Evolutionary conservation across 306 rosid genomes (phyloP).

Genomic region (Gillenia trifoliata): DNA sequence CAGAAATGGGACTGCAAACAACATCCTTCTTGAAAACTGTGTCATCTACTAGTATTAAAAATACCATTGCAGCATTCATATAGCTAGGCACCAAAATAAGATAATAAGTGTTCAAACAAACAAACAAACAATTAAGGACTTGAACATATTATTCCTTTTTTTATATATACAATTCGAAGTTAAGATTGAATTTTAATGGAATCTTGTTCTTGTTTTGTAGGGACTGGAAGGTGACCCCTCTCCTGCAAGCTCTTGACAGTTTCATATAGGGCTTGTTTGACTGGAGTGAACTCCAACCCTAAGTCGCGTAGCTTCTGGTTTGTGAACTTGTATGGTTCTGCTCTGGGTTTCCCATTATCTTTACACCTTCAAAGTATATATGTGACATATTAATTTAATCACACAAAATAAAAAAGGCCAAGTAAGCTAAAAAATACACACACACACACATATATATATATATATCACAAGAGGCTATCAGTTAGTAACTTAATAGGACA

Average conservation of each 20-base stretch:
- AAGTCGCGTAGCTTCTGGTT: constrained; percentile 63
- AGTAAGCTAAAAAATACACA: background rate
- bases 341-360: constrained; percentile 73
- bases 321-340: constrained; percentile 61
- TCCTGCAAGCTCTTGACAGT: constrained; percentile 82
- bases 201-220: constrained; percentile 24
- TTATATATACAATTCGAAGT: background rate
- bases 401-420: background rate
- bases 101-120: background rate
- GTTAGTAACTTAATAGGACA: too few species aligned
- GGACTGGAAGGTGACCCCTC: constrained; percentile 68
- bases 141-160: background rate
- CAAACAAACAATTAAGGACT: background rate
- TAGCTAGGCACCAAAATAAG: background rate
- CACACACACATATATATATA: too few species aligned
- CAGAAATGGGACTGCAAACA: too few species aligned
- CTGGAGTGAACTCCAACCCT: constrained; percentile 74
- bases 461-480: too few species aligned
- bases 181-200: constrained; percentile 30
- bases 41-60: background rate
- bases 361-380: constrained; percentile 48
- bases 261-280: constrained; percentile 70
- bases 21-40: background rate
- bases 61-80: background rate
- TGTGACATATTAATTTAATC: background rate